Evolutionary conservation across 208 protist genomes (phyloP), one percentile per base, ranked within the genome.

Genomic region (Leishmania gerbilli): DNA sequence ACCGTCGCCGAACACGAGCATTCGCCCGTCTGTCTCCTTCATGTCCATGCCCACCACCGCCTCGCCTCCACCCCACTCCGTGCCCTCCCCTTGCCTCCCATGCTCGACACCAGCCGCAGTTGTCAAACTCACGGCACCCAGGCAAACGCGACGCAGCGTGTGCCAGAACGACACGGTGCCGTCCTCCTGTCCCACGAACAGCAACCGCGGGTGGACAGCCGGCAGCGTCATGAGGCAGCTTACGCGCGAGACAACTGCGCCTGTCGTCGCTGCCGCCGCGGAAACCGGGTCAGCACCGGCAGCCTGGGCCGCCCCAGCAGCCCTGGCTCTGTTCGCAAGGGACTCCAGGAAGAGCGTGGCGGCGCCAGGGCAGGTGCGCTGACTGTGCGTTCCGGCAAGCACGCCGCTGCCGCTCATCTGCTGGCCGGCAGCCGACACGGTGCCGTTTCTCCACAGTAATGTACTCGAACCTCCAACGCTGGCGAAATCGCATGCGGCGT

Each of bases 151-250:
- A 7, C 89, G 92, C 1, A 95, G 64, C 17, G 88, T 92, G 71
- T 97, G 92, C 94, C 94, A 97, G 51, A 94, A 80, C 45, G 87
- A 89, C 19, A 97, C 79, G 13, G 90, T 97, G 72, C 92, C 94
- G 76, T 97, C 94, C 8, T 77, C 81, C 83, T 97, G 92, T 40
- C 91, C 87, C 71, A 84, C 74, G 71, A 97, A 78, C n/a, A 95
- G 76, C 75, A 95, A 77, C 56, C 91, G 81, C 37, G 79, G 80
- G 62, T 90, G 79, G 21, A 95, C 79, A 34, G 67, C 45, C 19
- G 81, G 49, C 56, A 97, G 72, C 34, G 77, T 81, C 56, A 93
- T 79, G 74, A 97, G 79, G n/a, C 82, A 76, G 34, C 85, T 77
- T 4, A 92, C 83, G 68, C 90, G 90, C 21, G 94, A 64, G 2